Evolutionary conservation across 805 yeast genomes (phyloP).

Genomic region (Kluyveromyces nonfermentans): DNA sequence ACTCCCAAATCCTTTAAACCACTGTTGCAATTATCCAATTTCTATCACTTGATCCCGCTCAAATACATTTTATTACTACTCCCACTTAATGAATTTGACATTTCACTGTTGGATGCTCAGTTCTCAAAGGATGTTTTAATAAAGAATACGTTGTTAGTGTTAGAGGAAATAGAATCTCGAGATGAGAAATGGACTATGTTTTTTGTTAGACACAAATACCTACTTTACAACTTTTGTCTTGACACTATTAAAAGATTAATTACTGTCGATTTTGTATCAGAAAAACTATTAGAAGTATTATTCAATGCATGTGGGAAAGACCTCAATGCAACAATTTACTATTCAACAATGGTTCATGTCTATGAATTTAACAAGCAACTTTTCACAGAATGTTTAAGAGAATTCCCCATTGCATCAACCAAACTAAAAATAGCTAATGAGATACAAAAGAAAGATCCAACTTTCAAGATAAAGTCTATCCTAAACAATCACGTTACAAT

Average conservation of each 20-base stretch:
- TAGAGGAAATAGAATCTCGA: constrained; percentile 14
- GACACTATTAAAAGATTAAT: constrained; percentile 6
- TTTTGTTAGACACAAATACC: constrained; percentile 23
- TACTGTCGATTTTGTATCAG: neutral
- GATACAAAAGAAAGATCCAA: constrained; percentile 15
- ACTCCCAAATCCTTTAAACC: constrained; percentile 26
- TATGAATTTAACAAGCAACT: constrained; percentile 8
- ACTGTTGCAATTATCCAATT: constrained; percentile 17
- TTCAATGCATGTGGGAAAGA: constrained; percentile 24
- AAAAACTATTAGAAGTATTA: constrained; percentile 7
- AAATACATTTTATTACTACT: constrained; percentile 23
- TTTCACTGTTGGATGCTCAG: constrained; percentile 10
- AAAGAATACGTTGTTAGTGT: constrained; percentile 3
- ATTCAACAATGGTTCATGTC: constrained; percentile 12
- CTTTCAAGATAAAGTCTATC: constrained; percentile 9
- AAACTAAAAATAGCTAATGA: constrained; percentile 23
- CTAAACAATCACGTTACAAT: neutral
- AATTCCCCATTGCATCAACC: constrained; percentile 16
- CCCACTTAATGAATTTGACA: constrained; percentile 22
- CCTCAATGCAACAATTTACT: constrained; percentile 18
- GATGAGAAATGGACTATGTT: constrained; percentile 14
- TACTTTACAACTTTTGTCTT: constrained; percentile 21
- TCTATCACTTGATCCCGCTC: constrained; percentile 23
- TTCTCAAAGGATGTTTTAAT: constrained; percentile 7
- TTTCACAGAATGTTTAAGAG: constrained; percentile 10